These are phyloP conservation scores for Paralagenidium karlingii DNA, from an alignment of 352 stramenopile genomes.

Conservation along the genomic window DNA sequence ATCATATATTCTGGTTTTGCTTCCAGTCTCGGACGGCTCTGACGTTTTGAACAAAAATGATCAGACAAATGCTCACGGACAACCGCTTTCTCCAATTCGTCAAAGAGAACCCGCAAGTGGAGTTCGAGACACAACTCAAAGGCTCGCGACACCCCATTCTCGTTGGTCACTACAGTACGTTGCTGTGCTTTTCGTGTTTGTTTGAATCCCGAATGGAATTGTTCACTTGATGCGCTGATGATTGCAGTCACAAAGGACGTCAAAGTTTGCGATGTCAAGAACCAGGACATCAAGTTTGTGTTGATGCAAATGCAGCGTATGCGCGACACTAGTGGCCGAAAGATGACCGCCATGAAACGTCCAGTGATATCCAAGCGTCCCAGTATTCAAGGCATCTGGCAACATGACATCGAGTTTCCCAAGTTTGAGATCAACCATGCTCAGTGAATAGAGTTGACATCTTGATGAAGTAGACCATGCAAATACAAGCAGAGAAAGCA, in stretches of 20 bases:
- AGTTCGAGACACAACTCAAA: slow-evolving; percentile 78
- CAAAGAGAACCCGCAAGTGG: slow-evolving; percentile 78
- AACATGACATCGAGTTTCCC: slow-evolving; percentile 74
- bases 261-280: slow-evolving; percentile 83
- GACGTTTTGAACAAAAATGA: no score
- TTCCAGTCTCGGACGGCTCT: no score
- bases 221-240: not conserved
- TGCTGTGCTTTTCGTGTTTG: not conserved
- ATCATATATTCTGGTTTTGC: no score
- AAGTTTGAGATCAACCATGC: no score
- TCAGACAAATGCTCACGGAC: slow-evolving; percentile 54
- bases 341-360: slow-evolving; percentile 82
- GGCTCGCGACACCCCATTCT: slow-evolving; percentile 65
- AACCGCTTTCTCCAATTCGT: slow-evolving; percentile 74
- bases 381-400: slow-evolving; percentile 80
- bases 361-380: slow-evolving; percentile 69
- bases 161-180: slow-evolving; percentile 74
- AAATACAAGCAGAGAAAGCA: no score
- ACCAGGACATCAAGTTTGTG: slow-evolving; percentile 75
- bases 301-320: slow-evolving; percentile 75
- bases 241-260: slow-evolving; percentile 54
- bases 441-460: no score
- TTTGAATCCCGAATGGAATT: no score
- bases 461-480: no score
- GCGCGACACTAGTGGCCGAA: slow-evolving; percentile 75